These are phyloP conservation scores for Mucor sp. DNA, from an alignment of 371 early-diverging fungal genomes.

Conservation along the genomic window DNA sequence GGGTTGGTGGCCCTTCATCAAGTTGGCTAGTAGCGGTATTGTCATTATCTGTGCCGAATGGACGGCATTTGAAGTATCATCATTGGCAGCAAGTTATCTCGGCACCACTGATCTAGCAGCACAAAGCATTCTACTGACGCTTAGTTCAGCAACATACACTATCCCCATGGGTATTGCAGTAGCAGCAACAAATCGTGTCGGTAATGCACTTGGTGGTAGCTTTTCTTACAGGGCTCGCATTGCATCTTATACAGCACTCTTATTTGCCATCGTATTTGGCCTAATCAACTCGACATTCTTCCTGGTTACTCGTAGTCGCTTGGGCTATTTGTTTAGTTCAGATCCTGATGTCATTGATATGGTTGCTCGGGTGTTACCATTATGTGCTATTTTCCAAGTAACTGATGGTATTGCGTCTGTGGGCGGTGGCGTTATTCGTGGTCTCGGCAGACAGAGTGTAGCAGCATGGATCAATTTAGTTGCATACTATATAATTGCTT, in stretches of 20 bases:
- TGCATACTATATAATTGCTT: slow-evolving; percentile 69
- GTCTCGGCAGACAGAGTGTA: slow-evolving; percentile 69
- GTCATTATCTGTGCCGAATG: slow-evolving; percentile 78
- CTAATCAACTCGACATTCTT: slow-evolving; percentile 40
- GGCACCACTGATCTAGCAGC: slow-evolving; percentile 82
- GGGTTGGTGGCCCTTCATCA: slow-evolving; percentile 67
- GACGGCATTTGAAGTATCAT: slow-evolving; percentile 60
- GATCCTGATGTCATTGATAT: slow-evolving; percentile 69
- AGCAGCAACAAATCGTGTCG: slow-evolving; percentile 79
- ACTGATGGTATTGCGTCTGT: slow-evolving; percentile 70
- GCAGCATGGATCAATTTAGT: slow-evolving; percentile 72
- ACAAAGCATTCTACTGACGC: slow-evolving; percentile 80
- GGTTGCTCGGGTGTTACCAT: slow-evolving; percentile 74
- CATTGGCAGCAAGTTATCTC: slow-evolving; percentile 68
- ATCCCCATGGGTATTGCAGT: slow-evolving; percentile 73
- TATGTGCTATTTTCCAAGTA: slow-evolving; percentile 83
- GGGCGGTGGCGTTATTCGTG: slow-evolving; percentile 74
- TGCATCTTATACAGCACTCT: slow-evolving; percentile 48
- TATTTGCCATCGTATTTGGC: slow-evolving; percentile 49
- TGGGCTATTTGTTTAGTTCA: slow-evolving; percentile 70
- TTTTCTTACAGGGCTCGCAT: slow-evolving; percentile 45
- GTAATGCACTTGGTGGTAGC: slow-evolving; percentile 70
- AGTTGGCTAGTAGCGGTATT: slow-evolving; percentile 73
- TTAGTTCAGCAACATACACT: slow-evolving; percentile 71
- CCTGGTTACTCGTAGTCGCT: slow-evolving; percentile 41